Evolutionary conservation across 805 yeast genomes (phyloP).

Genomic region (Myxozyma vanderwaltii): DNA sequence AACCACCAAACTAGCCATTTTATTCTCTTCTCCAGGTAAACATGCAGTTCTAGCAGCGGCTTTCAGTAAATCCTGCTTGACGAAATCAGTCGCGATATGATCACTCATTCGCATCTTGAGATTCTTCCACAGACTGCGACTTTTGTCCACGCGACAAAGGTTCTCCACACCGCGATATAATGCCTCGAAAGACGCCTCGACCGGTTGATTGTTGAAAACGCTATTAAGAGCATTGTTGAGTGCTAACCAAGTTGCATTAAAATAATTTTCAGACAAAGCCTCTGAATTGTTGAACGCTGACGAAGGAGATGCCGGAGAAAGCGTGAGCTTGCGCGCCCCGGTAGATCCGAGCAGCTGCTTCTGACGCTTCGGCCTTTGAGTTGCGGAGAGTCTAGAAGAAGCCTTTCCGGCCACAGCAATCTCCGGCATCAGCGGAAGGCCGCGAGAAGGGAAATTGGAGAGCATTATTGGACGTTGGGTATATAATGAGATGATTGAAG

Average conservation of each 20-base stretch:
- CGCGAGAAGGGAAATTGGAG: constrained; percentile 31
- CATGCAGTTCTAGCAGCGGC: not conserved
- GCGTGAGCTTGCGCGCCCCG: constrained; percentile 24
- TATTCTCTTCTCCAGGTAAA: not conserved
- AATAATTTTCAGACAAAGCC: constrained; percentile 19
- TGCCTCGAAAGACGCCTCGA: constrained; percentile 36
- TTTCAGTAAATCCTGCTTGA: not conserved
- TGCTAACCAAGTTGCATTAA: constrained; percentile 16
- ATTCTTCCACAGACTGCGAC: constrained; percentile 34
- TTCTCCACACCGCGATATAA: constrained; percentile 41
- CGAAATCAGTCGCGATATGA: constrained; percentile 17
- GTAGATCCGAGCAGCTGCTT: constrained; percentile 19
- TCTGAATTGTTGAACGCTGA: not conserved
- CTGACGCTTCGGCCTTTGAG: constrained; percentile 30
- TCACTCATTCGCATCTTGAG: constrained; percentile 25
- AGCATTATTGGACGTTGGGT: constrained; percentile 17
- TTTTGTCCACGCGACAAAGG: constrained; percentile 38
- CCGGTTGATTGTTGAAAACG: constrained; percentile 13
- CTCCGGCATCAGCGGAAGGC: constrained; percentile 16
- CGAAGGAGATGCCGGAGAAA: constrained; percentile 1
- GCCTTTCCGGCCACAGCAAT: constrained; percentile 3
- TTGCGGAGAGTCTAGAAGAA: constrained; percentile 8
- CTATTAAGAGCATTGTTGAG: constrained; percentile 21
- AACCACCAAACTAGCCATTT: constrained; percentile 32
- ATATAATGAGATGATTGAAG: not conserved